Percentiles rank a stretch among this genome's conserved stretches.
phyloP scores from a whole-genome alignment of 768 basidiomycete species.

The Boletus subparvulus region DNA sequence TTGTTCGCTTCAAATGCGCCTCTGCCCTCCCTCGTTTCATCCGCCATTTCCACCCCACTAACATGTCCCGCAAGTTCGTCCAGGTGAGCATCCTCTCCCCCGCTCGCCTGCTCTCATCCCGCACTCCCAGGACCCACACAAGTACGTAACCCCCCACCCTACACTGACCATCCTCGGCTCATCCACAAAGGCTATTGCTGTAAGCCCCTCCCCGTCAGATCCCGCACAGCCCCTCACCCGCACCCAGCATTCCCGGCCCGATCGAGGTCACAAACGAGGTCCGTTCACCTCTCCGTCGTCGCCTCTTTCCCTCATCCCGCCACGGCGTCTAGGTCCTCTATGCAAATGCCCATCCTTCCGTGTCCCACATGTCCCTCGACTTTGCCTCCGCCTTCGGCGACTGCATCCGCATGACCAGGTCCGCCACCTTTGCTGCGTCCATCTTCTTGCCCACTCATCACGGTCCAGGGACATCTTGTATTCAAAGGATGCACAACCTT shows the following conservation, averaged over 20 bases:
- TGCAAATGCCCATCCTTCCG: conserved; percentile 89
- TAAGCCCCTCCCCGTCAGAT: conserved; percentile 18
- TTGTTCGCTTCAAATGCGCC: conserved; percentile 2
- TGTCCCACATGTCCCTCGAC: conserved; percentile 86
- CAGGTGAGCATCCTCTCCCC: conserved; percentile 3
- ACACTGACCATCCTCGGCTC: conserved; percentile 23
- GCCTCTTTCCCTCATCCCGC: not conserved
- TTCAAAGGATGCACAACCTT: conserved; percentile 79
- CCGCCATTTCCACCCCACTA: not conserved
- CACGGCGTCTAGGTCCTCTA: conserved; percentile 61
- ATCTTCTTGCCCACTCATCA: not conserved
- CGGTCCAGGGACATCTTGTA: conserved; percentile 65
- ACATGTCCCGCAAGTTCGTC: conserved; percentile 24
- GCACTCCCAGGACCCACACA: conserved; percentile 41
- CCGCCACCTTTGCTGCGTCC: conserved; percentile 1
- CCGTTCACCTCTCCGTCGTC: conserved; percentile 5
- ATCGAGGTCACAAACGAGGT: conserved; percentile 66
- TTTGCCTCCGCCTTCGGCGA: conserved; percentile 89
- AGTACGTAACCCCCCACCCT: conserved; percentile 35
- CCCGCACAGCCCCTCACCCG: not conserved
- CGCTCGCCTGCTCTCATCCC: not conserved
- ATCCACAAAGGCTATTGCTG: conserved; percentile 48
- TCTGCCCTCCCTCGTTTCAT: not conserved
- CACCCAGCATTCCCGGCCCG: conserved; percentile 57
- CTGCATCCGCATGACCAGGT: conserved; percentile 82